These are phyloP conservation scores for Thymus quinquecostatus DNA, from an alignment of 257 asterid species.

Conservation along the genomic window DNA sequence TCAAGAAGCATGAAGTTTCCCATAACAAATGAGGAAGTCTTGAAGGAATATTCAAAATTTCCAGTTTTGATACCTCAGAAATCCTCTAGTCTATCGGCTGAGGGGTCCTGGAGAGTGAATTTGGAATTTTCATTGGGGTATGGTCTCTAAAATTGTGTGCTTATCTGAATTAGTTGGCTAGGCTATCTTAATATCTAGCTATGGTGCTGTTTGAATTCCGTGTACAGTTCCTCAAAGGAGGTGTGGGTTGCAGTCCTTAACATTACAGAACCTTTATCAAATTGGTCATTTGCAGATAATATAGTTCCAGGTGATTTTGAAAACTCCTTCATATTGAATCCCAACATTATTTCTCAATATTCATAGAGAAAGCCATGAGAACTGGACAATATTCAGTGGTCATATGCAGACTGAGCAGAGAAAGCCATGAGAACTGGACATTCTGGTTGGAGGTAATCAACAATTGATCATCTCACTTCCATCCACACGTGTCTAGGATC, in stretches of 20 bases:
- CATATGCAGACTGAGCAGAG: constrained; percentile 81
- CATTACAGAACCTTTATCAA: constrained; percentile 89
- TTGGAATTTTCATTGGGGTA: constrained; percentile 87
- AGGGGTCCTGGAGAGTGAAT: constrained; percentile 70
- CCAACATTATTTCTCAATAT: not conserved
- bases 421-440: constrained; percentile 77
- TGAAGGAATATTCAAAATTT: constrained; percentile 50
- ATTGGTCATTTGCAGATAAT: constrained; percentile 87
- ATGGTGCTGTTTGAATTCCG: not conserved
- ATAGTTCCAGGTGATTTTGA: constrained; percentile 69
- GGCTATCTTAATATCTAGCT: not conserved
- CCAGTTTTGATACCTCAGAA: constrained; percentile 54
- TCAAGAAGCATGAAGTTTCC: constrained; percentile 82
- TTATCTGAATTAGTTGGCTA: not conserved
- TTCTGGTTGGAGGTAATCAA: constrained; percentile 91
- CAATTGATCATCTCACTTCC: constrained; percentile 23
- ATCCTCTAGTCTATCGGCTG: constrained; percentile 40
- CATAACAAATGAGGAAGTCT: constrained; percentile 50
- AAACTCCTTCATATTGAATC: constrained; percentile 11
- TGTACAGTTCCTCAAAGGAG: constrained; percentile 74
- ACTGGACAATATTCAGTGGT: no score
- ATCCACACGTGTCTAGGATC: constrained; percentile 5
- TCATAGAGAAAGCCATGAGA: constrained; percentile 50
- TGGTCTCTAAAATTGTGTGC: constrained; percentile 21
- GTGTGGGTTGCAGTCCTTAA: constrained; percentile 93